These are phyloP conservation scores for Melastoma candidum DNA, from an alignment of 441 rosid species.

Conservation along the genomic window DNA sequence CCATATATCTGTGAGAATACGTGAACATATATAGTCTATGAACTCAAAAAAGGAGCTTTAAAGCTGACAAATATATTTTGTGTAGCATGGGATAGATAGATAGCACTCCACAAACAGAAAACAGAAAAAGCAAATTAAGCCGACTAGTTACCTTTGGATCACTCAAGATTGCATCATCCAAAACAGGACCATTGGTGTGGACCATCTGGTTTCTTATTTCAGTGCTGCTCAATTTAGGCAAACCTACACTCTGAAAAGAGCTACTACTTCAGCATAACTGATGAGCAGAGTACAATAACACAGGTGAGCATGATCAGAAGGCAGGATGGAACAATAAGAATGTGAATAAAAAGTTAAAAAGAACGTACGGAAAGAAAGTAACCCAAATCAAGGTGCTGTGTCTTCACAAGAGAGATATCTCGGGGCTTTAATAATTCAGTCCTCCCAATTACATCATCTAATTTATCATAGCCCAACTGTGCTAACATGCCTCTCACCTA, in stretches of 20 bases:
- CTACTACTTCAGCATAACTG: conserved; percentile 1
- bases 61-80: neutral
- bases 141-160: conserved; percentile 65
- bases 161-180: conserved; percentile 71
- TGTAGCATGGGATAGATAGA: no score
- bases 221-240: conserved; percentile 86
- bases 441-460: conserved; percentile 88
- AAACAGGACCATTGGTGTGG: conserved; percentile 81
- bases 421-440: conserved; percentile 67
- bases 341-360: conserved; percentile 3
- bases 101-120: no score
- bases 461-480: conserved; percentile 74
- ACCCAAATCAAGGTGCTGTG: conserved; percentile 91
- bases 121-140: neutral
- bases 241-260: conserved; percentile 57
- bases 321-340: neutral
- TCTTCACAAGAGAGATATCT: conserved; percentile 89
- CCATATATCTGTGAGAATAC: no score
- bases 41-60: no score
- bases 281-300: conserved; percentile 9
- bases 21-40: no score
- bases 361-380: conserved; percentile 69
- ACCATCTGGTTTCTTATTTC: conserved; percentile 82
- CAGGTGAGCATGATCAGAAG: neutral
- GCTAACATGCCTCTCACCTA: conserved; percentile 96